Base-by-base conservation (phyloP, 73 alveolate genomes). In the Uronychia setigera region DNA sequence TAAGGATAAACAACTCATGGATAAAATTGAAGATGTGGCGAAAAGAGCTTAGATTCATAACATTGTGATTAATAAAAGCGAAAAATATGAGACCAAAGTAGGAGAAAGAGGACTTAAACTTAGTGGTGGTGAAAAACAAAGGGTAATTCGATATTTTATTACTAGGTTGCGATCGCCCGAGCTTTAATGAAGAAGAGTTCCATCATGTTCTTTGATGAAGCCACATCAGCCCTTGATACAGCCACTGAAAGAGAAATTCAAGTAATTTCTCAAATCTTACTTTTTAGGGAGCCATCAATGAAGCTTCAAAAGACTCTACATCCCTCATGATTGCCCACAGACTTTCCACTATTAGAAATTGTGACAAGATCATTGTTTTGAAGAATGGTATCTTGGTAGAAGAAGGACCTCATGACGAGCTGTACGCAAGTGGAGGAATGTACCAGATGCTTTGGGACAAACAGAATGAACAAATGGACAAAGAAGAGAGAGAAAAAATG, bases 131-230 rank as follows among this genome's bases (percentile, higher is more conserved):
- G 92, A 85, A 58, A 85, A 79, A 58, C 87, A 85, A 33, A 26
- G 92, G 29, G 67, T 46, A 46, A 46, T 5, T n/a, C n/a, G 67
- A 46, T 5, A 46, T 5, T 19, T 5, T 46, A 11, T 11, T 19
- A 5, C 67, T 46, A 46, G 79, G 93, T 95, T 1, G 99, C 98
- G 0, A 95, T 95, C 58, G 99, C 99, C 29, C 91, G 99, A 88
- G 99, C 99, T n/a, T 83, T 95, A 59, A 60, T 95, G 83, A 93
- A 93, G 77, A 60, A 91, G 32, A 75, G 96, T n/a, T 84, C 87
- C 60, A 95, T 95, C 67, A 86, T 93, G 83, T 79, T 87, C 33
- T 93, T 95, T 84, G 99, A 95, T 91, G 99, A 95, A 88, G 99
- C 98, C 0, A 95, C 99, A 0, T 85, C 95, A 0, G 88, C 99